Evolutionary conservation across 1,284 basidiomycete genomes (phyloP).

Genomic region (Melampsora americana): DNA sequence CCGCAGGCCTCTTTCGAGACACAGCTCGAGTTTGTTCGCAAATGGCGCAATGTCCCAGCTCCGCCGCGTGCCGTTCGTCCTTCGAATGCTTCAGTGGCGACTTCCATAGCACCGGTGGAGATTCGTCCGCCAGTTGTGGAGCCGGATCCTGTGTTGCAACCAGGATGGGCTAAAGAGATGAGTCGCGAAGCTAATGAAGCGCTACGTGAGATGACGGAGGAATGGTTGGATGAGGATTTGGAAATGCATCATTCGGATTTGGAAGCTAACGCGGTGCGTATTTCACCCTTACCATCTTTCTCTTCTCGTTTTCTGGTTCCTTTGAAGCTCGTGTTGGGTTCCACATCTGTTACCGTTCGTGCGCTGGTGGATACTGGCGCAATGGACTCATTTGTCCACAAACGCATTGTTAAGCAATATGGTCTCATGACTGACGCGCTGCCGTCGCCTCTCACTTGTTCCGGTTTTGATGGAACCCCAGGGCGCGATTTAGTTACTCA

Average conservation of each 20-base stretch:
- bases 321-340: not conserved
- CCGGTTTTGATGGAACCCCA: constrained; percentile 14
- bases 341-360: not conserved
- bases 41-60: too few relatives aligned
- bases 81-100: too few relatives aligned
- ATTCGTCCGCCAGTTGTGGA: too few relatives aligned
- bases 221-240: too few relatives aligned
- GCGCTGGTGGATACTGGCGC: constrained; percentile 15
- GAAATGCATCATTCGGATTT: not conserved
- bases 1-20: too few relatives aligned
- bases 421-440: not conserved
- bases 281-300: not conserved
- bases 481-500: not conserved
- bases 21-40: too few relatives aligned
- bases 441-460: not conserved
- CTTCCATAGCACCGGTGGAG: too few relatives aligned
- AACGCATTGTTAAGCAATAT: not conserved
- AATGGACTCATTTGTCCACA: constrained; percentile 3
- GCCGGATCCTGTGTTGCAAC: too few relatives aligned
- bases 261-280: not conserved
- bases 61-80: too few relatives aligned
- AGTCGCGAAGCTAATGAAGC: too few relatives aligned
- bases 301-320: not conserved
- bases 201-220: too few relatives aligned
- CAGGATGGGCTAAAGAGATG: too few relatives aligned